A percentile compares a stretch with the other conserved stretches of the same genome.
Conservation (phyloP, 2,329 filamentous ascomycete species). For the Endoconidiophora polonica region DNA sequence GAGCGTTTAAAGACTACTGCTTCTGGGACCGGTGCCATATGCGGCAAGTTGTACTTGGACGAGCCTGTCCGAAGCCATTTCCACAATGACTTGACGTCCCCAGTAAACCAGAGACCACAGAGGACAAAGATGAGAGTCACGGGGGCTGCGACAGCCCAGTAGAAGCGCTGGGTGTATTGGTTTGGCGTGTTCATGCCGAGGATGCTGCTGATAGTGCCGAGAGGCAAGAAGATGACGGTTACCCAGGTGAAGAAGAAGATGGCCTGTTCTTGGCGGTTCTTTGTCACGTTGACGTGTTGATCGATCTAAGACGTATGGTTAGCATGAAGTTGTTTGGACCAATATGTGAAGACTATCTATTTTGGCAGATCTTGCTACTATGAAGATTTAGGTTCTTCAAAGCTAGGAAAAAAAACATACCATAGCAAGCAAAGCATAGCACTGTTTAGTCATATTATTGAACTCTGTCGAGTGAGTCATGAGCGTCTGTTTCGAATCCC, state of each 20-base stretch:
- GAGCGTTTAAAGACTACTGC: no score
- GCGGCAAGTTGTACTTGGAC: no score
- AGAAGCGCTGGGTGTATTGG: slow-evolving; percentile 33
- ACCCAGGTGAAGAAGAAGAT: slow-evolving; percentile 34
- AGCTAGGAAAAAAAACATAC: slow-evolving; percentile 22
- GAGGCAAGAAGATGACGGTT: slow-evolving; percentile 31
- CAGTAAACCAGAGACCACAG: slow-evolving; percentile 27
- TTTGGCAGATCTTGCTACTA: no score
- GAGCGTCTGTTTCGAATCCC: no score
- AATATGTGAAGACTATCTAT: no score
- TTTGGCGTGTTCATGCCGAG: slow-evolving; percentile 38
- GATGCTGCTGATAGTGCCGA: slow-evolving; percentile 29
- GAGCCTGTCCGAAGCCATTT: slow-evolving; percentile 12
- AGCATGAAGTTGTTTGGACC: slow-evolving; percentile 13
- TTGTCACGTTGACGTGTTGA: slow-evolving; percentile 24
- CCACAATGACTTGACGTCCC: slow-evolving; percentile 23
- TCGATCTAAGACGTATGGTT: slow-evolving; percentile 10
- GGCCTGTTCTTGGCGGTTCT: slow-evolving; percentile 29
- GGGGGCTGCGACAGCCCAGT: slow-evolving; percentile 32
- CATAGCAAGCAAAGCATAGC: background rate
- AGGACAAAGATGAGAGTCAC: slow-evolving; percentile 27
- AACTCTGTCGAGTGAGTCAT: background rate
- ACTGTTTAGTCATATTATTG: background rate
- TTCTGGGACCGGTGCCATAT: no score
- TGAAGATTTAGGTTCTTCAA: no score